Base-by-base conservation (phyloP, 352 stramenopile species). In the Pythium rhizo-oryzae region DNA sequence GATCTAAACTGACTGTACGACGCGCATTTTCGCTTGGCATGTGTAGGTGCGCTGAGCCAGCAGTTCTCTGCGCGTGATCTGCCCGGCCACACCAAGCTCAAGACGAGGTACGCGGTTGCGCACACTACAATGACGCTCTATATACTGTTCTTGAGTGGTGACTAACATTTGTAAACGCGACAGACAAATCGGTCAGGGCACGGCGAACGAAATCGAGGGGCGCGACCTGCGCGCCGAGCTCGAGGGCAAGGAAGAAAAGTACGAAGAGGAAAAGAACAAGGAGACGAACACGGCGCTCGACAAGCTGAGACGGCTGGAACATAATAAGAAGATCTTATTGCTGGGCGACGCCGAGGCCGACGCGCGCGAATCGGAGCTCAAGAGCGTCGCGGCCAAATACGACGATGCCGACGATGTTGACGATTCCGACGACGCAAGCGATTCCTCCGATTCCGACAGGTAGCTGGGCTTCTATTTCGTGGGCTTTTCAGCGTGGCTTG, bases 361-460 rank as follows among this genome's bases (percentile, higher is more conserved):
- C 30, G 82, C 90, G 55, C 80, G 82, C 23, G 89, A 97, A 72
- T 90, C 86, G 37, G 79, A 90, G 58, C 80, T 98, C 44, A 94
- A 95, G 47, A 91, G 93, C 59, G 81, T 98, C 25, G 91, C 85
- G 15, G 91, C 81, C 39, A 96, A 94, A 70, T 96, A 97, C 65
- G 87, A 98, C 65, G 91, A 97, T 65, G 79, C 81, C 64, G 96
- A 99, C 43, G 92, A 97, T 54, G 82, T 91, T 1, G 80, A 80
- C 9, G 86, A 72, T 24, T 88, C 78, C 0, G 84, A 90, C 35
- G 76, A 70, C 4, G 90, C 78, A 1, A 87, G 84, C 35, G 89
- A 96, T 49, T 88, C 79, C 12, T 57, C 51, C 9, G 83, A 95
- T 62, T 91, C 78, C 52, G 85, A 96, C 74, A 90, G 80, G 77